phyloP scores from a whole-genome alignment of 306 rosid species.

The Prunus dulcis region DNA sequence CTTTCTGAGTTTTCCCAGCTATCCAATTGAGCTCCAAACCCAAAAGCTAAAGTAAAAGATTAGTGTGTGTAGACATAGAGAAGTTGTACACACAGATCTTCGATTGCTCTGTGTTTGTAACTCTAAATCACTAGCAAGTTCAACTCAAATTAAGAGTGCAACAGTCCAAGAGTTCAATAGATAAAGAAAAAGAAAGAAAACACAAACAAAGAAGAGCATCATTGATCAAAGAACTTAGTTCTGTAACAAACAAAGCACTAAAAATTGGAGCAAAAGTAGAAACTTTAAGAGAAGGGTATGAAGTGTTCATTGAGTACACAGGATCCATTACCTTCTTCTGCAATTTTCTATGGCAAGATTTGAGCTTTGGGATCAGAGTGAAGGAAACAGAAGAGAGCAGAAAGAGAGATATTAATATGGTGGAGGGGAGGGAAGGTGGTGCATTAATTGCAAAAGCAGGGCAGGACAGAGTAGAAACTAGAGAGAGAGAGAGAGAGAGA shows the following conservation, averaged over 20 bases:
- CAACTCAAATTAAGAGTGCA: neutral
- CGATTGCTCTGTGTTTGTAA: neutral
- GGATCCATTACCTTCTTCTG: conserved; percentile 24
- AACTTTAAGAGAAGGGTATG: neutral
- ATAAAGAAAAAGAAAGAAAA: neutral
- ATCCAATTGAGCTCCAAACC: neutral
- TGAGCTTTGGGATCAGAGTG: conserved; percentile 14
- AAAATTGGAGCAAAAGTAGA: neutral
- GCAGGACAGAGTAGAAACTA: conserved; percentile 18
- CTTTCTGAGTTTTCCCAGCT: neutral
- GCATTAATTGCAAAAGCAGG: conserved; percentile 60
- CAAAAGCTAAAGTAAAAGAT: neutral
- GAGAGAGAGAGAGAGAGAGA: neutral
- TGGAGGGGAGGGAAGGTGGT: conserved; percentile 22
- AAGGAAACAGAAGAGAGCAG: neutral
- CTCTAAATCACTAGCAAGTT: neutral
- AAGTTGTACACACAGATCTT: neutral
- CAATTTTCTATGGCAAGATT: neutral
- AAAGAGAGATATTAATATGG: neutral
- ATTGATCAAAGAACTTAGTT: neutral
- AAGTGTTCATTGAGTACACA: neutral
- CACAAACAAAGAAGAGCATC: neutral
- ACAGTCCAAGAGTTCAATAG: too few species aligned
- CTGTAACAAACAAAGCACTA: neutral
- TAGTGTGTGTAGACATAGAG: neutral